phyloP scores from a whole-genome alignment of 768 basidiomycete species.

The Agrocybe praecox region DNA sequence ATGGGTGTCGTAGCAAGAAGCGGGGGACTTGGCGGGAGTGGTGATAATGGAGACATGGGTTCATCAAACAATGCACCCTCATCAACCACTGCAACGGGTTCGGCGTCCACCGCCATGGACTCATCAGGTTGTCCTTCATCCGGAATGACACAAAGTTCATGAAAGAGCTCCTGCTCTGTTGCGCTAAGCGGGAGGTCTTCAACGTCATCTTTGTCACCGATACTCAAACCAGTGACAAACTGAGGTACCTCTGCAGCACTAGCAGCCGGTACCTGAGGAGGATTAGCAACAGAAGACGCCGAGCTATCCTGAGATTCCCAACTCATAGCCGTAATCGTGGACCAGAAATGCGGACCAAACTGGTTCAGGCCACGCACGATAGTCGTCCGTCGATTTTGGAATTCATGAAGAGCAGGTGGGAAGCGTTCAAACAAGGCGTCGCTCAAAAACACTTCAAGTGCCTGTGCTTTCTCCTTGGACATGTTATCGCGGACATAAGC shows the following conservation, averaged over 20 bases:
- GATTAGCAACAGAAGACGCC: background rate
- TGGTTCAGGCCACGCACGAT: slow-evolving; percentile 48
- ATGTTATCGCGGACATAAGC: slow-evolving; percentile 52
- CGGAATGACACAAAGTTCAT: slow-evolving; percentile 54
- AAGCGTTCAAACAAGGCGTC: slow-evolving; percentile 65
- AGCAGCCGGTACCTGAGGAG: slow-evolving; percentile 4
- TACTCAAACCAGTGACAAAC: slow-evolving; percentile 14
- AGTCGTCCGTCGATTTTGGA: slow-evolving; percentile 33
- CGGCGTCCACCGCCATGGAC: slow-evolving; percentile 26
- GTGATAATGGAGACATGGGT: slow-evolving; percentile 12
- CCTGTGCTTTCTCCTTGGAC: slow-evolving; percentile 19
- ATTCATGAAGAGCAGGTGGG: slow-evolving; percentile 61
- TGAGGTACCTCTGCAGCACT: slow-evolving; percentile 8
- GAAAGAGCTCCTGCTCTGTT: slow-evolving; percentile 74
- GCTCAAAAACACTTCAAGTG: slow-evolving; percentile 60
- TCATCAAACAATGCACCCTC: background rate
- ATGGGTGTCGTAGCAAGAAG: background rate
- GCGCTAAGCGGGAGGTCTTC: slow-evolving; percentile 62
- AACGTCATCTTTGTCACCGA: slow-evolving; percentile 14
- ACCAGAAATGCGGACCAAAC: slow-evolving; percentile 67
- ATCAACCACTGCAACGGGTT: slow-evolving; percentile 4
- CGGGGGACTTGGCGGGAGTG: slow-evolving; percentile 8
- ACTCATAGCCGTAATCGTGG: slow-evolving; percentile 43
- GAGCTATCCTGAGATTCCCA: slow-evolving; percentile 18
- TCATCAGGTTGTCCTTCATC: slow-evolving; percentile 49